Evolutionary conservation across 1,139 yeast genomes (phyloP), one percentile per base, ranked within the genome.

Genomic region (Saccharomyces hybrid): DNA sequence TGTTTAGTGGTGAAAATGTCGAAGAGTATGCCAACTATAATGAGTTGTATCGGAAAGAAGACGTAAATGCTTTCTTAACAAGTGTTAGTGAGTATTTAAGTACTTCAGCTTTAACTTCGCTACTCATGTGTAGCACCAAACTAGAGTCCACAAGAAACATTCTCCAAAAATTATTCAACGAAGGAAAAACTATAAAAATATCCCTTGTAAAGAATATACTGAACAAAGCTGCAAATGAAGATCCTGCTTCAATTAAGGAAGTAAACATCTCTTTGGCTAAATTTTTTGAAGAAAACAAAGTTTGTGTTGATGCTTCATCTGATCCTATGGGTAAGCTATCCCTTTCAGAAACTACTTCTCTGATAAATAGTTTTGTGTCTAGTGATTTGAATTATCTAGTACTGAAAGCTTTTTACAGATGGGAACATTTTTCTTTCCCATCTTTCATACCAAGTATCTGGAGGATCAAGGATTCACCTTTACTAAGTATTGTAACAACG

Each of bases 321-420:
- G 46, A 54, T 46, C 28, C 27, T 27, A 27, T 28, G 3, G 38
- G 28, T 5, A 51, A 53, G 48, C 19, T 56, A 4, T 23, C 41
- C 27, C 5, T 31, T 46, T 11, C 44, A 38, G 29, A 53, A 14
- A 11, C 44, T 3, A 16, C 38, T 3, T 3, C 16, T 1, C 48
- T 58, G 13, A 25, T 58, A 11, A 16, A 46, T 1, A 25, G 23
- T 5, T 26, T 54, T 13, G 3, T 51, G 2, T 26, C 41, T 1
- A 31, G 51, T 46, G 48, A 28, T 5, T 23, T 23, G 7, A 52
- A 38, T 31, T 13, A 4, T 8, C 13, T 27, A 25, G 16, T 59
- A 3, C 25, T 59, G 9, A 27, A 48, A 25, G 29, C 55, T 4
- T 58, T 54, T 31, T 32, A 55, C 27, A 25, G 47, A n/a, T 55